Evolutionary conservation across 345 rosid species (phyloP).

Genomic region (Psidium friedrichsthalianum): DNA sequence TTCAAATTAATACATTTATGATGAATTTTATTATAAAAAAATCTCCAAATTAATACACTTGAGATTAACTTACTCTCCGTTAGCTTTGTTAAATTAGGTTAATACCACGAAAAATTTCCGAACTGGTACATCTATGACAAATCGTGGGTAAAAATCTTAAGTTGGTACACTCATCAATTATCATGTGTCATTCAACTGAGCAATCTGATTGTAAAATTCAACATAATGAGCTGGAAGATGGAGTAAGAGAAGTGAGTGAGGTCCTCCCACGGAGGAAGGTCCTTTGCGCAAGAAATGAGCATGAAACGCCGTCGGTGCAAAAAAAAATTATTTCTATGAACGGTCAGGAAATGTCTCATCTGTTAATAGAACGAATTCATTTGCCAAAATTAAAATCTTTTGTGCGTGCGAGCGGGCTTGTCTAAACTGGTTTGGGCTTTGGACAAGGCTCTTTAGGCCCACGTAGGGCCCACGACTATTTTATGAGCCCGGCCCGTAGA

Average conservation of each 20-base stretch:
- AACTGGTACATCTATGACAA: no score
- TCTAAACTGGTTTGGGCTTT: background rate
- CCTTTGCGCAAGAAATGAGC: background rate
- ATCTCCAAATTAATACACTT: no score
- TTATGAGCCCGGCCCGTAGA: background rate
- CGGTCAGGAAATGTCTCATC: fast-evolving
- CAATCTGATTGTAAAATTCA: background rate
- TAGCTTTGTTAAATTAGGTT: no score
- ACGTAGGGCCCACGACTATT: background rate
- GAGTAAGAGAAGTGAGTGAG: background rate
- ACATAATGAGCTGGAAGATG: background rate
- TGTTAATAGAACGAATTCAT: background rate
- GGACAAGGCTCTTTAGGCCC: background rate
- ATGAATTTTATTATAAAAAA: no score
- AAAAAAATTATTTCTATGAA: background rate
- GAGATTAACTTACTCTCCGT: no score
- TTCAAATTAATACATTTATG: no score
- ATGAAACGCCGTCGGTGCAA: background rate
- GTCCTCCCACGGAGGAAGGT: background rate
- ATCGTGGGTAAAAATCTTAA: no score
- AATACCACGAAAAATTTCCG: no score
- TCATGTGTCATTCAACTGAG: no score
- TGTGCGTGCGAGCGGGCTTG: background rate
- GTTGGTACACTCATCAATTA: no score
- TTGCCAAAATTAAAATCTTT: background rate